Conservation (phyloP, 257 asterid species). For the Solanum stenotomum region DNA sequence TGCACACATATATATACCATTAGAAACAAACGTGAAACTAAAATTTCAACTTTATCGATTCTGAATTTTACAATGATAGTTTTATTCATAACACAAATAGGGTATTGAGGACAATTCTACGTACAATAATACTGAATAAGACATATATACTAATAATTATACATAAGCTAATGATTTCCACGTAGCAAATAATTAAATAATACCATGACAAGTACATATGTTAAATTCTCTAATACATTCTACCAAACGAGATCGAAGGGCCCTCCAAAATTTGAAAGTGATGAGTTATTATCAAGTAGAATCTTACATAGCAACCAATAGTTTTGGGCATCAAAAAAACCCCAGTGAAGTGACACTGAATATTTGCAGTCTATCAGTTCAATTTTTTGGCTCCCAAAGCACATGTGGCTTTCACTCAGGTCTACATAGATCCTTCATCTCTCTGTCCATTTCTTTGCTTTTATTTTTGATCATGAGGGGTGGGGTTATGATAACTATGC, state of each 20-base stretch:
- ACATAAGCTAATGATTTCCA: neutral
- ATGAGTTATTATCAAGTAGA: neutral
- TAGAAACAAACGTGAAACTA: neutral
- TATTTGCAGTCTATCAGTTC: neutral
- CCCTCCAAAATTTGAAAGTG: neutral
- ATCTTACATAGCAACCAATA: neutral
- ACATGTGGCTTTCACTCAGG: neutral
- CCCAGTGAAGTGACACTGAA: neutral
- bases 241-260: neutral
- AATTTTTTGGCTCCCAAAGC: neutral
- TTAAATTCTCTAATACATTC: neutral
- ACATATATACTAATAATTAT: too few species aligned
- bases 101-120: neutral
- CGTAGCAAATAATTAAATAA: too few species aligned
- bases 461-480: neutral
- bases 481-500: neutral
- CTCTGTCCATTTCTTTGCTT: neutral
- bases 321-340: neutral
- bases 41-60: too few species aligned
- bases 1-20: neutral
- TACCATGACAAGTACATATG: neutral
- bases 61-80: too few species aligned
- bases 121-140: neutral
- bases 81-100: neutral
- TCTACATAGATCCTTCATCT: neutral